Evolutionary conservation across 148 eudicot genomes (phyloP).

Genomic region (Cornus florida): DNA sequence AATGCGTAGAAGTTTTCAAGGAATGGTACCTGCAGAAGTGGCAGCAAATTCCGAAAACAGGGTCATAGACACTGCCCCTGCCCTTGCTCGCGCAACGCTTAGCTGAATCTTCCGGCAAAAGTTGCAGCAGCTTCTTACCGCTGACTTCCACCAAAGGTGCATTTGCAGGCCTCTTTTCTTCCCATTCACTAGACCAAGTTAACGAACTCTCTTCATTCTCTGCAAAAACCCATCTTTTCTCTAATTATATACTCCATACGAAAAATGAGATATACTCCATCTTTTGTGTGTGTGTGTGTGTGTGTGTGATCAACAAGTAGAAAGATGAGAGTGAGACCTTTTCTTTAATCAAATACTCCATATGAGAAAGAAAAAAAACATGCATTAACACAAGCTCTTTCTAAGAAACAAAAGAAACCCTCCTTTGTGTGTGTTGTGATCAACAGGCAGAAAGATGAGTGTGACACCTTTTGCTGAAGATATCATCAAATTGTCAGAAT

Average conservation of each 20-base stretch:
- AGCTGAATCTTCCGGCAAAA: conserved; percentile 20
- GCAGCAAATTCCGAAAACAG: conserved; percentile 46
- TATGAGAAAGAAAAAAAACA: too few species aligned
- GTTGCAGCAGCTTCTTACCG: not conserved
- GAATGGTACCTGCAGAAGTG: conserved; percentile 43
- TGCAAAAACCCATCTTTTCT: conserved; percentile 3
- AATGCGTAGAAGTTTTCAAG: not conserved
- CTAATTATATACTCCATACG: not conserved
- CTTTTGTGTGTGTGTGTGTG: too few species aligned
- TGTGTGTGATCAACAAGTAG: too few species aligned
- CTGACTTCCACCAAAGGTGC: conserved; percentile 17
- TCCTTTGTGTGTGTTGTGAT: not conserved
- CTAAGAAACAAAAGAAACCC: too few species aligned
- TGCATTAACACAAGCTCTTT: too few species aligned
- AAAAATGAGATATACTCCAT: too few species aligned
- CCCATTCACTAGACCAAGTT: not conserved
- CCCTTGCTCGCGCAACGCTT: conserved; percentile 34
- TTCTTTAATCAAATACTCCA: too few species aligned
- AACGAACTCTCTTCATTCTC: conserved; percentile 8
- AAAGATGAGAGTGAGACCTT: too few species aligned
- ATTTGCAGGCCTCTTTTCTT: conserved; percentile 25
- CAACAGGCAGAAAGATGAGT: not conserved
- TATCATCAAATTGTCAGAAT: not conserved
- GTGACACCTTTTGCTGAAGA: not conserved
- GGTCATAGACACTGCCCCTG: conserved; percentile 40